Evolutionary conservation across 805 yeast species (phyloP).

Genomic region (Ogataea salicorniae): DNA sequence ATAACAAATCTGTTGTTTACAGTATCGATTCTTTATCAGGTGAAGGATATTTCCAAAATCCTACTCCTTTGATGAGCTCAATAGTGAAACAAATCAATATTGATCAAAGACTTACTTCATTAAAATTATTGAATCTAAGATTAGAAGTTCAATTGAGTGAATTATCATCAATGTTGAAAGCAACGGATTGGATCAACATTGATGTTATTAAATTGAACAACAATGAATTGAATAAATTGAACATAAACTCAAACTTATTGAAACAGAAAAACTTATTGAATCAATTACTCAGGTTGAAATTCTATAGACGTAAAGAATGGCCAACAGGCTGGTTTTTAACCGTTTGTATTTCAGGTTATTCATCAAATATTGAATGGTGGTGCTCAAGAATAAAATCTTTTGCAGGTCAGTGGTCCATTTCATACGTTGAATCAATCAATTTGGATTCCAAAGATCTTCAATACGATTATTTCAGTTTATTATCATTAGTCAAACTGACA

Average conservation of each 20-base stretch:
- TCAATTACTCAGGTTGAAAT: conserved; percentile 24
- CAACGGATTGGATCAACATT: conserved; percentile 66
- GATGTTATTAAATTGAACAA: conserved; percentile 46
- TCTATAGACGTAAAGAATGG: conserved; percentile 49
- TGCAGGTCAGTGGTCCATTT: conserved; percentile 51
- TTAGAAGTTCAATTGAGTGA: conserved; percentile 46
- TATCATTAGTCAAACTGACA: conserved; percentile 36
- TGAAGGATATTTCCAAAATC: conserved; percentile 39
- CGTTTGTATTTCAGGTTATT: conserved; percentile 32
- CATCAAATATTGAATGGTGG: conserved; percentile 43
- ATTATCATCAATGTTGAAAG: conserved; percentile 49
- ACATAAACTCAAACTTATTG: conserved; percentile 28
- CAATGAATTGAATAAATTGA: conserved; percentile 41
- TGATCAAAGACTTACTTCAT: conserved; percentile 23
- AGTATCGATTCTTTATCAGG: conserved; percentile 36
- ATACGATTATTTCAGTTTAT: conserved; percentile 30
- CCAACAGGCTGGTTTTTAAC: conserved; percentile 53
- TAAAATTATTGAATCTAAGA: conserved; percentile 41
- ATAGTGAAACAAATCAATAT: conserved; percentile 29
- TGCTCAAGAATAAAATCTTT: conserved; percentile 45
- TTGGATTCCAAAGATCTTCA: conserved; percentile 14
- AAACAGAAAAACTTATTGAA: conserved; percentile 17
- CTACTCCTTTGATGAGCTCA: conserved; percentile 35
- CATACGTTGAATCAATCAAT: conserved; percentile 38
- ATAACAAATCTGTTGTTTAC: conserved; percentile 25